Evolutionary conservation across 495 filamentous ascomycete species (phyloP), one percentile per base, ranked within the genome.

Genomic region (Xylaria venustula): DNA sequence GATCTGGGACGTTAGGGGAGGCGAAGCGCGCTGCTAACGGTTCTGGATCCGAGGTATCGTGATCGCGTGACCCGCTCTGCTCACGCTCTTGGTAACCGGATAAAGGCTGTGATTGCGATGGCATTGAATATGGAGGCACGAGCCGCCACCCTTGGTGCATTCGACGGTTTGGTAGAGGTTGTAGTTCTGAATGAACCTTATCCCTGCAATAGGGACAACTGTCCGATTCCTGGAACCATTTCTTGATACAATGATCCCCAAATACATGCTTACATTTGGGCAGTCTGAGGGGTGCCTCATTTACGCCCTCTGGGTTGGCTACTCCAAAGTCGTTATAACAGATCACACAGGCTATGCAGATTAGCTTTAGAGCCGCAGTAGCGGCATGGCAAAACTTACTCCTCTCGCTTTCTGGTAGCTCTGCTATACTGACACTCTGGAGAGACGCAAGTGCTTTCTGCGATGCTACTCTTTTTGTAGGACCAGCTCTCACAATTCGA

Each of bases 231-330:
- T 83, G 71, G 50, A 85, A 79, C 83, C 83, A 86, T 62, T 82
- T 84, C 66, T 82, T 83, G 64, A 86, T 83, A 68, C 83, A 86
- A 49, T 79, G 76, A 49, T 83, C 78, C 19, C 83, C 83, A 61
- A 86, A 86, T 7, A 86, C 65, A 61, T 86, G 83, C 65, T 83
- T 82, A 72, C 82, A 85, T 54, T 77, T 79, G 12, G 82, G 81
- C 26, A 85, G 69, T 5, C 78, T 80, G 15, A 84, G 66, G 11
- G 82, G 80, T 1, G 66, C 68, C 53, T 85, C 82, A 42, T 72
- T 73, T 6, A 79, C 64, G 15, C 82, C 82, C 51, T 85, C 82
- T 3, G 81, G 81, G 26, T 74, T 83, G 47, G 64, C 56, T 20
- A 73, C 67, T 32, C 82, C 81, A 57, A 82, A 82, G 15, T 80